phyloP scores from a whole-genome alignment of 768 basidiomycete species.

The Pleurotus pulmonarius region DNA sequence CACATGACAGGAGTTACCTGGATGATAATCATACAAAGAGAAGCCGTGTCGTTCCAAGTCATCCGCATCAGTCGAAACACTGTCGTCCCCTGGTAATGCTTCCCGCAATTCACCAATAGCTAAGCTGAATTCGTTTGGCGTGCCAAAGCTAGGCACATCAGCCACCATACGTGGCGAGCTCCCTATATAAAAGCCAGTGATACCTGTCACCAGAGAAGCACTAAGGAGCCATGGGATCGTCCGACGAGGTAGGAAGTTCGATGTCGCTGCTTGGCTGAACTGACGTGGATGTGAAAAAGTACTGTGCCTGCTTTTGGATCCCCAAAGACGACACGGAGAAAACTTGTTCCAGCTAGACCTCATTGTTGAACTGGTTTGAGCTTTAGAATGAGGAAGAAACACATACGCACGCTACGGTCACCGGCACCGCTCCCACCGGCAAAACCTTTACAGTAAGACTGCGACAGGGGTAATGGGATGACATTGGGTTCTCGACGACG shows the following conservation, averaged over 20 bases:
- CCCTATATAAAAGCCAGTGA: not conserved
- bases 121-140: constrained; percentile 44
- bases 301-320: no score
- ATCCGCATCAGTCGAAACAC: constrained; percentile 47
- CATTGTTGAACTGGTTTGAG: no score
- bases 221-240: not conserved
- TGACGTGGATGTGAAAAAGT: no score
- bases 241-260: not conserved
- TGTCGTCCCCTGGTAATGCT: constrained; percentile 30
- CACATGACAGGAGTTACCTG: constrained; percentile 30
- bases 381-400: no score
- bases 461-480: no score
- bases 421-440: no score
- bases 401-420: no score
- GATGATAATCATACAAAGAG: constrained; percentile 47
- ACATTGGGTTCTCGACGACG: no score
- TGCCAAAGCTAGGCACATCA: constrained; percentile 36
- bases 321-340: no score
- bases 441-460: no score
- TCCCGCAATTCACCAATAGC: constrained; percentile 48
- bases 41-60: constrained; percentile 53
- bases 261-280: no score
- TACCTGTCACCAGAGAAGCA: not conserved
- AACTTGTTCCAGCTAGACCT: no score
- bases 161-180: not conserved